Evolutionary conservation across 129 eudicot species (phyloP).

Genomic region (Tagetes patula): DNA sequence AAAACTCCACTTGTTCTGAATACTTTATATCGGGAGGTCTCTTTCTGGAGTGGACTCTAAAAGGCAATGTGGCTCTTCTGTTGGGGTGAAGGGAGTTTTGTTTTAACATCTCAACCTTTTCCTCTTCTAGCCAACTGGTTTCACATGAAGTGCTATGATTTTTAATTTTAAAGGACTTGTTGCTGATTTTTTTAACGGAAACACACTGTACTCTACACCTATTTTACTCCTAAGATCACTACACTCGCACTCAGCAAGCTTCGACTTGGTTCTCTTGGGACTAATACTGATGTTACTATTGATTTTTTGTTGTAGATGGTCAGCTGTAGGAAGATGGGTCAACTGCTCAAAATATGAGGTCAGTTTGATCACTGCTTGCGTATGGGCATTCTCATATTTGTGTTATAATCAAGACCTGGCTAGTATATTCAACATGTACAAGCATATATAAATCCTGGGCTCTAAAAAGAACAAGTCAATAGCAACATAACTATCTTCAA

Average conservation of each 20-base stretch:
- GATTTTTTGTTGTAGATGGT: conserved; percentile 56
- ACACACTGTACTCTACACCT: too few species aligned
- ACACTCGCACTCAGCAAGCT: too few species aligned
- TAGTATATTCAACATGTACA: not conserved
- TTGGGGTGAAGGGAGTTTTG: not conserved
- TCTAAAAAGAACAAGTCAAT: not conserved
- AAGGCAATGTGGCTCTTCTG: not conserved
- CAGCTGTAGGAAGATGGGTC: conserved; percentile 76
- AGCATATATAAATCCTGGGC: not conserved
- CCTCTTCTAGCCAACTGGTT: not conserved
- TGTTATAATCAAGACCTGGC: not conserved
- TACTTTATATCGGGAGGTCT: not conserved
- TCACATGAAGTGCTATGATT: conserved; percentile 4
- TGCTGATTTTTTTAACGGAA: too few species aligned
- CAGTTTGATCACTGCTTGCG: conserved; percentile 21
- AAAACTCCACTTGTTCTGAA: not conserved
- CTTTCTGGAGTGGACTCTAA: not conserved
- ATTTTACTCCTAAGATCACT: too few species aligned
- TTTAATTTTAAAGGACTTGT: not conserved
- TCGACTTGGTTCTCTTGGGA: too few species aligned
- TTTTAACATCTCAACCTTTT: not conserved
- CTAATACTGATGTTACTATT: conserved; percentile 9
- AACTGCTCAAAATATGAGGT: conserved; percentile 92
- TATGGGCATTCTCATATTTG: not conserved
- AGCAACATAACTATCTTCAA: not conserved